Evolutionary conservation across 768 basidiomycete genomes (phyloP).

Genomic region (Boletus tylopilopsis): DNA sequence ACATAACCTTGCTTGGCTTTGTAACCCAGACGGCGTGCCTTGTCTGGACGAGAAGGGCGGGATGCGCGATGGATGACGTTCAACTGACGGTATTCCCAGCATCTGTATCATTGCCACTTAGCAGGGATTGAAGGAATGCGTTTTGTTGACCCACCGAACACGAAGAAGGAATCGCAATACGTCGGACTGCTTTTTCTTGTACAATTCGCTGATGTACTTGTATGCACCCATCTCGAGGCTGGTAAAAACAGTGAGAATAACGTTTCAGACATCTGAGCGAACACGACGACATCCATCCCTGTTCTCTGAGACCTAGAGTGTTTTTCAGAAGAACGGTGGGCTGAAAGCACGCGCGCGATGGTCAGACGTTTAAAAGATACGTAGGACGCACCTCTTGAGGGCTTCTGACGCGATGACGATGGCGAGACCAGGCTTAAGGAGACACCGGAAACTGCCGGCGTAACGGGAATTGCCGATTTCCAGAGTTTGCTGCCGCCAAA

Average conservation of each 20-base stretch:
- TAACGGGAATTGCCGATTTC: conserved; percentile 25
- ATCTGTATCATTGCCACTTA: conserved; percentile 42
- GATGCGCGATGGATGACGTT: conserved; percentile 98
- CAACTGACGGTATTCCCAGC: conserved; percentile 99
- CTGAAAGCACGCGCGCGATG: not conserved
- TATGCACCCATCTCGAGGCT: conserved; percentile 82
- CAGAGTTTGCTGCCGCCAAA: too few relatives aligned
- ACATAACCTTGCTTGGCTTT: conserved; percentile 99
- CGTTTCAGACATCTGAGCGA: conserved; percentile 12
- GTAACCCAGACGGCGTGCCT: conserved; percentile 97
- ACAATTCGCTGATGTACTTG: conserved; percentile 95
- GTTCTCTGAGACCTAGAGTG: conserved; percentile 1
- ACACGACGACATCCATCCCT: conserved; percentile 23
- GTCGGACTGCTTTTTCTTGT: conserved; percentile 98
- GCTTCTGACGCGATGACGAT: conserved; percentile 18
- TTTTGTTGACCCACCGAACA: conserved; percentile 63
- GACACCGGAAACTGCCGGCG: conserved; percentile 19
- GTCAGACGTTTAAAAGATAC: not conserved
- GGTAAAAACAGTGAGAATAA: conserved; percentile 17
- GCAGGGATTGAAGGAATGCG: not conserved
- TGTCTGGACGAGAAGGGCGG: conserved; percentile 97
- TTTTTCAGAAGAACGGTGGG: conserved; percentile 6
- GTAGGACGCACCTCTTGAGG: conserved; percentile 28
- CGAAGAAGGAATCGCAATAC: conserved; percentile 97
- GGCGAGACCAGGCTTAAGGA: conserved; percentile 3